These are phyloP conservation scores for Volvox reticuliferus DNA, from an alignment of 139 green algal genomes.

Conservation along the genomic window DNA sequence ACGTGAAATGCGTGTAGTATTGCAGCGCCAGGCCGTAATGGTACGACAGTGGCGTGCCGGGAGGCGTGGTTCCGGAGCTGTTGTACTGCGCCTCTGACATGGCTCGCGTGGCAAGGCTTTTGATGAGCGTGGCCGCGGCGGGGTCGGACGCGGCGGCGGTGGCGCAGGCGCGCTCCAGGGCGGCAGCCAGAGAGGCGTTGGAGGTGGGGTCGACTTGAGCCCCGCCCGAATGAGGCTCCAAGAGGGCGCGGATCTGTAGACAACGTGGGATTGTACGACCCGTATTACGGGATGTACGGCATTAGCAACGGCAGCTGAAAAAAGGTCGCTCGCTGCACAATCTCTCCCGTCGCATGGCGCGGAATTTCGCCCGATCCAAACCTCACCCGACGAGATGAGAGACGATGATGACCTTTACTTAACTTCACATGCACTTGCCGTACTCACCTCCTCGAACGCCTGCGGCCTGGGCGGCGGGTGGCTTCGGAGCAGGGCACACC, in stretches of 20 bases:
- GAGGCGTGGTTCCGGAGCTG: constrained; percentile 57
- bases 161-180: constrained; percentile 4
- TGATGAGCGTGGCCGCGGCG: constrained; percentile 36
- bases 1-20: constrained; percentile 91
- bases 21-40: constrained; percentile 82
- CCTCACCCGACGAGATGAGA: too few species aligned
- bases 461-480: constrained; percentile 69
- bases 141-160: constrained; percentile 28
- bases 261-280: neutral
- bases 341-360: too few species aligned
- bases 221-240: constrained; percentile 9
- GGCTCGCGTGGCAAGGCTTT: constrained; percentile 70
- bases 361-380: neutral
- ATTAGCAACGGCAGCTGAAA: neutral
- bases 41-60: constrained; percentile 49
- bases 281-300: neutral
- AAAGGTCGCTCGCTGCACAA: neutral
- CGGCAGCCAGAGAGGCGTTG: constrained; percentile 50
- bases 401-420: too few species aligned
- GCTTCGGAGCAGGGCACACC: constrained; percentile 66
- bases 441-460: constrained; percentile 64
- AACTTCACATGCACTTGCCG: neutral
- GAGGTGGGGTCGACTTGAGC: constrained; percentile 35
- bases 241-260: constrained; percentile 10
- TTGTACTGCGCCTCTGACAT: constrained; percentile 86